These are phyloP conservation scores for Xylaria telfairii DNA, from an alignment of 495 filamentous ascomycete species.

Conservation along the genomic window DNA sequence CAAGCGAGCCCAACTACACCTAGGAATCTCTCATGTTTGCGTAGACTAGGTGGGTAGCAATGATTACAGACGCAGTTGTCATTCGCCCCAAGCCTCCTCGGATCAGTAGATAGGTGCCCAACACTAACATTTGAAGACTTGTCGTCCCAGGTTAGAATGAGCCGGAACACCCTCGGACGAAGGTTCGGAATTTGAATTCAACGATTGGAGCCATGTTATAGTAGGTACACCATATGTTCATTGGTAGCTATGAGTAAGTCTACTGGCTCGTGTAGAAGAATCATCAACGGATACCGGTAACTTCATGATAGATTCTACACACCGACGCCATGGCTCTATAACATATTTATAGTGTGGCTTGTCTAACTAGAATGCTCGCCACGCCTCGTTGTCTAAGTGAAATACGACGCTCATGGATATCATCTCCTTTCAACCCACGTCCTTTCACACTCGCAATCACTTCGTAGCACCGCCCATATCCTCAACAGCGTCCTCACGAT, in stretches of 20 bases:
- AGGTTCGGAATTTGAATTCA: neutral
- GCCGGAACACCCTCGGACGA: neutral
- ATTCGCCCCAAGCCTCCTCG: neutral
- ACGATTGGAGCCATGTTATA: neutral
- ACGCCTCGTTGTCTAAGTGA: neutral
- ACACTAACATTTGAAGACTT: neutral
- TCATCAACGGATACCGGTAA: neutral
- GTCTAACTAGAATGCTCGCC: neutral
- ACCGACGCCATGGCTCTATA: neutral
- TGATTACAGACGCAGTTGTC: neutral
- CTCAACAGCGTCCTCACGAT: conserved; percentile 71
- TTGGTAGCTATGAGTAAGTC: neutral
- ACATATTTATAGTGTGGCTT: neutral
- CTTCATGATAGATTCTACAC: neutral
- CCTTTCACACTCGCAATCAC: neutral
- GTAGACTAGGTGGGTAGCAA: conserved; percentile 3
- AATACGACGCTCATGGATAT: neutral
- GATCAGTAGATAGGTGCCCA: neutral
- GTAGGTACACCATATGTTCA: neutral
- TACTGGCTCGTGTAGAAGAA: neutral
- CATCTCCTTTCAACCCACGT: neutral
- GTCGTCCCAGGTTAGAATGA: neutral
- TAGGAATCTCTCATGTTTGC: neutral
- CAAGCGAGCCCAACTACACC: neutral
- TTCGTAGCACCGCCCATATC: conserved; percentile 64